Conservation (phyloP, 257 asterid genomes). For the Solanum rostratum region DNA sequence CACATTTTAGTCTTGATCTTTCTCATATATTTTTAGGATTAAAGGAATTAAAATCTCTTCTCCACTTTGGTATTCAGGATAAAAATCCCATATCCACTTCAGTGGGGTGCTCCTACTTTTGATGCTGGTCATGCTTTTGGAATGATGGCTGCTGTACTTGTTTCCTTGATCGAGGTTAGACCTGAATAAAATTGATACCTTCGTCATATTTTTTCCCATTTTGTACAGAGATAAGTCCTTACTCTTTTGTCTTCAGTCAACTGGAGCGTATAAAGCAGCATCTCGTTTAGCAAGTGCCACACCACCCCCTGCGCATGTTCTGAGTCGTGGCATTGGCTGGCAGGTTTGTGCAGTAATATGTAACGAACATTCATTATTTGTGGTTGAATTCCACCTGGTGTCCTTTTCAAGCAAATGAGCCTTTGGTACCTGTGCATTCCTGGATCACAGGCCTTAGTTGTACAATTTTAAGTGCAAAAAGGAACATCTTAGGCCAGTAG, state of each 20-base stretch:
- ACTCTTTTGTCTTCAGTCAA: conserved; percentile 45
- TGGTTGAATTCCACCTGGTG: neutral
- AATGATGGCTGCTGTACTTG: conserved; percentile 93
- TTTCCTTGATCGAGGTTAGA: conserved; percentile 83
- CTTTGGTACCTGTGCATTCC: neutral
- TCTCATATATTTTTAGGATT: neutral
- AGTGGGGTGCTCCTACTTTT: conserved; percentile 98
- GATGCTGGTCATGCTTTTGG: conserved; percentile 97
- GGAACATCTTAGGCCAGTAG: neutral
- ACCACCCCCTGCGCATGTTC: conserved; percentile 97
- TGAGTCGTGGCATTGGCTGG: conserved; percentile 99
- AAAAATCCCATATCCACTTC: conserved; percentile 90
- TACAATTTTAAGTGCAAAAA: neutral
- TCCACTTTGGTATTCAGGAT: conserved; percentile 35
- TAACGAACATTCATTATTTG: neutral
- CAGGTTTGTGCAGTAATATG: conserved; percentile 40
- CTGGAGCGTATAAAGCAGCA: conserved; percentile 95
- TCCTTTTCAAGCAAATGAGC: neutral
- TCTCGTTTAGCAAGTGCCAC: conserved; percentile 97
- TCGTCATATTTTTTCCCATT: neutral
- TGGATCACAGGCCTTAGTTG: neutral
- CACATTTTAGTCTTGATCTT: neutral
- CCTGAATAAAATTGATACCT: neutral
- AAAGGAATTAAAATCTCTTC: neutral
- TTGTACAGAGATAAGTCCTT: neutral